These are phyloP conservation scores for Xylariales sp. DNA, from an alignment of 2,329 filamentous ascomycete genomes.

Conservation along the genomic window DNA sequence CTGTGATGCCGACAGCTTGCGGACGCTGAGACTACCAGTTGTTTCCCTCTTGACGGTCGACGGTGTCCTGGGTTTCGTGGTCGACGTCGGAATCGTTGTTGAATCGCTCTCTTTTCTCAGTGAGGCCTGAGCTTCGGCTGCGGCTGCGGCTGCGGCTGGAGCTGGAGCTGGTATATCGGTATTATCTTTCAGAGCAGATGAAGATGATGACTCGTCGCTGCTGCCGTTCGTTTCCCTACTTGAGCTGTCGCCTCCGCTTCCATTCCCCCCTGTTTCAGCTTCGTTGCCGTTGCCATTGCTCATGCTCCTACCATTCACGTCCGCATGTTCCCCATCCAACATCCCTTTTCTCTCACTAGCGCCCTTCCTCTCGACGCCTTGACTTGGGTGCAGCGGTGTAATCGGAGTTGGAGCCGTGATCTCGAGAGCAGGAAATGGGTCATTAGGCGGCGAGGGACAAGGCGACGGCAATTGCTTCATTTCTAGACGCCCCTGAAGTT, in stretches of 20 bases:
- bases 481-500: background rate
- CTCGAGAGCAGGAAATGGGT: conserved; percentile 20
- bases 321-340: background rate
- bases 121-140: background rate
- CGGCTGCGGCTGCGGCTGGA: background rate
- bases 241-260: background rate
- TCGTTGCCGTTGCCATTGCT: background rate
- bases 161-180: background rate
- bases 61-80: conserved; percentile 17
- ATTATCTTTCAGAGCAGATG: conserved; percentile 1
- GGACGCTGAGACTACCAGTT: conserved; percentile 38
- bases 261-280: background rate
- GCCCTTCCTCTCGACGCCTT: conserved; percentile 7
- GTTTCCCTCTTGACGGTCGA: conserved; percentile 18
- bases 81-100: background rate
- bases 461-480: conserved; percentile 8
- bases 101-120: background rate
- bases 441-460: conserved; percentile 13
- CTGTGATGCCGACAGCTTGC: conserved; percentile 52
- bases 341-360: background rate
- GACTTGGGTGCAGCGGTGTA: conserved; percentile 10
- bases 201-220: conserved; percentile 1
- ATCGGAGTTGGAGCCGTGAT: conserved; percentile 17
- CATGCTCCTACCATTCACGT: too few species aligned
- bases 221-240: conserved; percentile 3